Conservation (phyloP, 371 early-diverging fungal species). For the Mortierella sp. region DNA sequence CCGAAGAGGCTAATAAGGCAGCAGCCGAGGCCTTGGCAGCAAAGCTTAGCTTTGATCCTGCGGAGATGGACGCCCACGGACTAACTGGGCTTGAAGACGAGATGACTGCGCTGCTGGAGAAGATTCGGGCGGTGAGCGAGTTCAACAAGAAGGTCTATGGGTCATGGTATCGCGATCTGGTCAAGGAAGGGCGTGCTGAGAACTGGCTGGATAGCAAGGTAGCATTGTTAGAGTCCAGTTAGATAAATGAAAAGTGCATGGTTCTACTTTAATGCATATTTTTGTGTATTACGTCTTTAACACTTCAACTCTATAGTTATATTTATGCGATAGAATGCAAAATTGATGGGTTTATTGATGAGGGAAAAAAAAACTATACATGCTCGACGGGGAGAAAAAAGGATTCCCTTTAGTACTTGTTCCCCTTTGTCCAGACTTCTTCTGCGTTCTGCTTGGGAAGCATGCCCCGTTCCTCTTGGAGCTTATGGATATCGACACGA, state of each 20-base stretch:
- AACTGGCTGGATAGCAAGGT: conserved; percentile 27
- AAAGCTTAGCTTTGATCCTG: conserved; percentile 41
- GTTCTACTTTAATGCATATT: neutral
- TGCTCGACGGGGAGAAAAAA: neutral
- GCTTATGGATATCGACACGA: conserved; percentile 33
- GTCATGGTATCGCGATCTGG: conserved; percentile 46
- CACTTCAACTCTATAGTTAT: too few species aligned
- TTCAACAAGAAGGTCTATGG: conserved; percentile 55
- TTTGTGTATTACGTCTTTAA: too few species aligned
- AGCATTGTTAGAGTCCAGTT: neutral
- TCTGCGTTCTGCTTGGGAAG: conserved; percentile 37
- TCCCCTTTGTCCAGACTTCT: conserved; percentile 39
- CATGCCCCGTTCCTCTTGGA: conserved; percentile 45
- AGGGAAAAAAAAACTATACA: neutral
- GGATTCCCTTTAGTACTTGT: conserved; percentile 39
- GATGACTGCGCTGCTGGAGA: conserved; percentile 49
- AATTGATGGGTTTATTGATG: too few species aligned
- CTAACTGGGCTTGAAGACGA: conserved; percentile 52
- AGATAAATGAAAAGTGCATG: neutral
- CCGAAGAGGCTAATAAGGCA: conserved; percentile 46
- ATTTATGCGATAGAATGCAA: too few species aligned
- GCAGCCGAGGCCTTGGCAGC: conserved; percentile 46
- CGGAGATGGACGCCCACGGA: conserved; percentile 53
- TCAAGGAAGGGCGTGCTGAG: conserved; percentile 45
- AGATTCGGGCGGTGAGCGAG: conserved; percentile 50